Conservation (phyloP, 192 early-diverging fungal genomes). For the Phycomyces blakesleeanus region DNA sequence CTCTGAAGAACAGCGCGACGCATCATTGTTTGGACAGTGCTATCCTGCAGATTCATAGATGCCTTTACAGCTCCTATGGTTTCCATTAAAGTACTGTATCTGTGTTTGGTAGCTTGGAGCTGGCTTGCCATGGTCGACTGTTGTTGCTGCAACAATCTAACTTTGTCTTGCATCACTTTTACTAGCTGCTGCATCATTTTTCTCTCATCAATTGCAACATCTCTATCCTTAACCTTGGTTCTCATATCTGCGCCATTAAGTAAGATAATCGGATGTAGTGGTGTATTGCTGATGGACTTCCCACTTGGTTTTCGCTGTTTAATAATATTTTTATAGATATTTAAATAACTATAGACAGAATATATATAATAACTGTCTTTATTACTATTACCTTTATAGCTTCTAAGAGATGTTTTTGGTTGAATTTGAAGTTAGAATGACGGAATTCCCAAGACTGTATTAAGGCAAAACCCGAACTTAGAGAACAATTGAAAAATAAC, state of each 20-base stretch:
- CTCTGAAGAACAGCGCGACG: no score
- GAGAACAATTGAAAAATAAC: not conserved
- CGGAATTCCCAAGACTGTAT: conserved; percentile 63
- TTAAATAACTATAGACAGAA: no score
- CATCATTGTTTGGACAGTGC: no score
- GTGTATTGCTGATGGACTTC: not conserved
- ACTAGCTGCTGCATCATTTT: no score
- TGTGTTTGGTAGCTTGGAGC: no score
- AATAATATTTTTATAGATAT: no score
- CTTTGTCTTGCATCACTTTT: no score
- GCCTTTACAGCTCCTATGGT: no score
- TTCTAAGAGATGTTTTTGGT: conserved; percentile 50
- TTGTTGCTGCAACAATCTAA: not conserved
- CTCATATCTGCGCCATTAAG: not conserved
- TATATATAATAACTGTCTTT: not conserved
- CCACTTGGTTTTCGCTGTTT: not conserved
- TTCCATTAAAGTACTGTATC: no score
- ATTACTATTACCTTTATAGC: conserved; percentile 40
- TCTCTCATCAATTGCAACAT: not conserved
- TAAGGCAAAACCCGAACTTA: not conserved
- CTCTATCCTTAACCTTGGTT: not conserved
- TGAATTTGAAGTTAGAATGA: conserved; percentile 64
- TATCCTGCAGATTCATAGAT: no score
- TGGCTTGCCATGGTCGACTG: not conserved
- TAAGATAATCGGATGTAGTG: not conserved